Conservation (phyloP, 768 basidiomycete genomes). For the Tubosaeta sp. region DNA sequence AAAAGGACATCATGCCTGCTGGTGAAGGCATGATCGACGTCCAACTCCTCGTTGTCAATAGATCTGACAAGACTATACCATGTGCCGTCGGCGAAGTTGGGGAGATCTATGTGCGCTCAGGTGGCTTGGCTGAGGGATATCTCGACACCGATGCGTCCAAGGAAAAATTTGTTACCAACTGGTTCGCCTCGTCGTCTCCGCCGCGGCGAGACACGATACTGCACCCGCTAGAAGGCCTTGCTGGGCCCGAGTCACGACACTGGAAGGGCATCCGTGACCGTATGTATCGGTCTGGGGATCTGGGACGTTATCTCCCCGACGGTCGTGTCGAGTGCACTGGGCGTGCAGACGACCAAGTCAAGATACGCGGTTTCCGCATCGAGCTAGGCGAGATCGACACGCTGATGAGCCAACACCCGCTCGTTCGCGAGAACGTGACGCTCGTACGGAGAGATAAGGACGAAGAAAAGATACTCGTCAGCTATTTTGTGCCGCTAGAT, state of each 20-base stretch:
- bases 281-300: slow-evolving; percentile 97
- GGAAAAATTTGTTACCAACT: slow-evolving; percentile 93
- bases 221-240: slow-evolving; percentile 49
- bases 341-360: slow-evolving; percentile 97
- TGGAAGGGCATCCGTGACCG: slow-evolving; percentile 97
- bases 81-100: slow-evolving; percentile 97
- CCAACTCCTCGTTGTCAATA: slow-evolving; percentile 93
- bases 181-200: slow-evolving; percentile 60
- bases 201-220: slow-evolving; percentile 68
- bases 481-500: slow-evolving; percentile 91
- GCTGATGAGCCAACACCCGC: slow-evolving; percentile 87
- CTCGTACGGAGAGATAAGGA: slow-evolving; percentile 96
- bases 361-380: slow-evolving; percentile 98
- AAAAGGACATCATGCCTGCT: slow-evolving; percentile 98
- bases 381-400: slow-evolving; percentile 98
- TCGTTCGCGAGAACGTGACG: slow-evolving; percentile 97
- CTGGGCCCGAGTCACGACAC: slow-evolving; percentile 69
- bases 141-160: slow-evolving; percentile 75
- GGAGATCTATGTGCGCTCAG: slow-evolving; percentile 96
- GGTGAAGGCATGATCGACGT: slow-evolving; percentile 98
- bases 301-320: slow-evolving; percentile 89
- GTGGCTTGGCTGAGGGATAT: slow-evolving; percentile 95
- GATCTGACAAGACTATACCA: slow-evolving; percentile 74
- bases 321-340: slow-evolving; percentile 96
- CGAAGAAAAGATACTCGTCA: slow-evolving; percentile 97